Base-by-base conservation (phyloP, 176 grass and related monocot species). In the Ensete ventricosum region DNA sequence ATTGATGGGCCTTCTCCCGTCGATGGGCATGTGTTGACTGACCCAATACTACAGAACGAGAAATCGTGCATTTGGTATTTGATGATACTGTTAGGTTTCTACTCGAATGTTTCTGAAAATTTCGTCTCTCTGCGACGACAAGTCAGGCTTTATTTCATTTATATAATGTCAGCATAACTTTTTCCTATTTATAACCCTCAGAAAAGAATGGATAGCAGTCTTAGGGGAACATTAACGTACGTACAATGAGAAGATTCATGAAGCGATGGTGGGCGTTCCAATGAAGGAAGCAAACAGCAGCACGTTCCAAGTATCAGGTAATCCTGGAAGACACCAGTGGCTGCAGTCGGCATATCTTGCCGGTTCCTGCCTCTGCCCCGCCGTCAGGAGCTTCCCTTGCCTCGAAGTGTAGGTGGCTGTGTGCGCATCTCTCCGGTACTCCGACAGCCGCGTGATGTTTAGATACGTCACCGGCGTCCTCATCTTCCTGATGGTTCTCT, bases 241-340 rank as follows among this genome's bases (percentile, higher is more conserved):
- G 34, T 43, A 6, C 34, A 43, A 43, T 43, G 3, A 43, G 34
- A 43, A 43, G 34, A 43, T 43, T 43, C 34, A 87, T 11, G 75
- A 65, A 80, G 82, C 62, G 67, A 29, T 67, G 25, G 72, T 19
- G 11, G 73, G 55, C 17, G 16, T 20, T 74, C 55, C 76, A n/a
- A 7, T 54, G 73, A 86, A 43, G 64, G 79, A 86, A 59, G 79
- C 76, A 65, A 92, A 78, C 27, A 89, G 68, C 49, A 89, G 86
- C 22, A 80, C 17, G 57, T 92, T 89, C 86, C 84, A 89, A 0
- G 84, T 87, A 55, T 87, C 87, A 1, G 87, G 84, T 1, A 87
- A 9, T 34, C 86, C 84, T 17, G 84, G 81, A 59, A 89, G 55
- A 60, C 90, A 92, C 87, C 84, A 89, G 48, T 92, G 90, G 71